A percentile compares a stretch with the other conserved stretches of the same genome.
Conservation (phyloP, 2,329 filamentous ascomycete genomes). For the Ceratocystis huliohia region DNA sequence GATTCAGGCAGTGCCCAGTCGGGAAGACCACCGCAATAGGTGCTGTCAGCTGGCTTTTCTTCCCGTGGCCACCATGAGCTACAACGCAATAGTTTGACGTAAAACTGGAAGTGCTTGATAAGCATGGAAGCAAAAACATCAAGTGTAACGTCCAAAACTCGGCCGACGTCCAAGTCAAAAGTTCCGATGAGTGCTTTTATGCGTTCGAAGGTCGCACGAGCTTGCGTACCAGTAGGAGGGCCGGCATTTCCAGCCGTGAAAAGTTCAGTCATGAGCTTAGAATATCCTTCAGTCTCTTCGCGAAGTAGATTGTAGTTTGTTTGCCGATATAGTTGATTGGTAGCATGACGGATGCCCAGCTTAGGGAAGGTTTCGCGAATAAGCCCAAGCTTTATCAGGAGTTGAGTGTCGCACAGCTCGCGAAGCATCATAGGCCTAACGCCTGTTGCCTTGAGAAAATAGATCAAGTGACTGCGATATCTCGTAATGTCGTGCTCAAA, state of each 20-base stretch:
- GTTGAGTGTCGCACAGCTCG: constrained; percentile 63
- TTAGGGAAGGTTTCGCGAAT: constrained; percentile 75
- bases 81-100: constrained; percentile 77
- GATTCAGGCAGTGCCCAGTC: constrained; percentile 71
- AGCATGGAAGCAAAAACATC: constrained; percentile 91
- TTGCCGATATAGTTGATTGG: constrained; percentile 85
- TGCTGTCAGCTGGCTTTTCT: constrained; percentile 27
- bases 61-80: constrained; percentile 95
- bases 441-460: constrained; percentile 58
- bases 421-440: constrained; percentile 64
- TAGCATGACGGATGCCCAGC: constrained; percentile 77
- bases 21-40: constrained; percentile 56
- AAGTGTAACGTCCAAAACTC: constrained; percentile 84
- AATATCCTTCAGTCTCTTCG: constrained; percentile 93
- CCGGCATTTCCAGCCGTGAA: constrained; percentile 74
- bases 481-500: constrained; percentile 53
- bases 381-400: constrained; percentile 64
- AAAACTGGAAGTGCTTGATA: constrained; percentile 86
- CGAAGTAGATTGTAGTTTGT: constrained; percentile 92
- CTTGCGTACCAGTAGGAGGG: constrained; percentile 59
- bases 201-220: constrained; percentile 75
- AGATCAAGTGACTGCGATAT: constrained; percentile 42
- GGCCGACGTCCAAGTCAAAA: constrained; percentile 90
- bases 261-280: constrained; percentile 88
- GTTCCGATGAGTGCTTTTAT: constrained; percentile 92